phyloP scores from a whole-genome alignment of 441 rosid species.

The Caryocar brasiliense region DNA sequence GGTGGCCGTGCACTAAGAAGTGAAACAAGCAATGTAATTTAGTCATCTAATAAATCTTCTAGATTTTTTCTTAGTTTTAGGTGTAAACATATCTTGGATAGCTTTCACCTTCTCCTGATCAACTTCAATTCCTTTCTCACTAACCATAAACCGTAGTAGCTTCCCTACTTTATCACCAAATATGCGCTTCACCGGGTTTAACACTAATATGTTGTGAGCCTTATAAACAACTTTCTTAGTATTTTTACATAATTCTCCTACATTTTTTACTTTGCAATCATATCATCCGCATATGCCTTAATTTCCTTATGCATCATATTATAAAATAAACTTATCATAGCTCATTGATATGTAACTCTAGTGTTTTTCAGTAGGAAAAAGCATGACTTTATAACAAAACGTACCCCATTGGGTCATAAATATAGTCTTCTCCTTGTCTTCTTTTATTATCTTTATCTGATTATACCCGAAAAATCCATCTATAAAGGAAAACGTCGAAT shows the following conservation, averaged over 20 bases:
- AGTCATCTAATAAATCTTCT: no score
- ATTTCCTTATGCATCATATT: background rate
- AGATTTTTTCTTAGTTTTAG: no score
- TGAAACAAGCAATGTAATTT: no score
- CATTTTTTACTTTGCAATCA: background rate
- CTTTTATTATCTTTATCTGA: background rate
- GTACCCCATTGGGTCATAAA: background rate
- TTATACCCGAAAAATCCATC: background rate
- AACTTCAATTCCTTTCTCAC: background rate
- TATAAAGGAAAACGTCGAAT: background rate
- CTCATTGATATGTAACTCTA: background rate
- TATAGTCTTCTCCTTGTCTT: background rate
- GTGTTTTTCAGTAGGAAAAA: background rate
- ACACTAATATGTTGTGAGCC: background rate
- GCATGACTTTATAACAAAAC: background rate
- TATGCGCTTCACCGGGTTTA: no score
- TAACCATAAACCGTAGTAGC: background rate
- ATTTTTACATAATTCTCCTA: background rate
- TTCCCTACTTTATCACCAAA: no score
- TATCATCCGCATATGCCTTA: constrained; percentile 1
- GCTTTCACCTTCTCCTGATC: background rate
- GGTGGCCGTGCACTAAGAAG: no score
- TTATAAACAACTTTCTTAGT: background rate
- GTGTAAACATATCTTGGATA: background rate
- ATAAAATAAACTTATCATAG: background rate